Base-by-base conservation (phyloP, 2,329 filamentous ascomycete species). In the Botrytis squamosa region DNA sequence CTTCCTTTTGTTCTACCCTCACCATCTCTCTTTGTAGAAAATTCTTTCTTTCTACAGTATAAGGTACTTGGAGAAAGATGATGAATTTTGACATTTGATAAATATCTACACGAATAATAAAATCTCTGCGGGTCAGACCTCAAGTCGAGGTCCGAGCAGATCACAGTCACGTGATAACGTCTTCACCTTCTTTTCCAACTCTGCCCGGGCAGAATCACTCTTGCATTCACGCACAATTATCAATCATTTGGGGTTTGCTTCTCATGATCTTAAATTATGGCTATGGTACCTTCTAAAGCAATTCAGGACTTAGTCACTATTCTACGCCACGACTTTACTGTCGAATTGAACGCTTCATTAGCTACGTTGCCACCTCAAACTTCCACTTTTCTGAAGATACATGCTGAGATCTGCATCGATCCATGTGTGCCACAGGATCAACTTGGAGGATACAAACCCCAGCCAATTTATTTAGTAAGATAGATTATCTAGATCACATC, bases 141-240 rank as follows among this genome's bases (percentile, higher is more conserved):
- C 44, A 22, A 22, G 44, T 46, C 44, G 20, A 46, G 44, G 44
- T 46, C 49, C 49, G 25, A 52, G 49, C 25, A 7, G 25, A 52
- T 12, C 0, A 3, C 3, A 0, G 1, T 14, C 49, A 52, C 25
- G 49, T 52, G 49, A 52, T n/a, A 1, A 14, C 6, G 12, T n/a
- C 10, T n/a, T 6, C 25, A n/a, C 25, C 25, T n/a, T 52, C 25
- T 52, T 52, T 52, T 52, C 10, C 4, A n/a, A n/a, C 25, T 52
- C 4, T n/a, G 49, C 25, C 49, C 4, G 10, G 49, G 49, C 25
- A 52, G 49, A n/a, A n/a, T 14, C 3, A 52, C n/a, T 14, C 2
- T 7, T 52, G 22, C 12, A n/a, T 14, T n/a, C 22, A 52, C 49
- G 12, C 14, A 52, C 49, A 52, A 52, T n/a, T 52, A 52, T 52